A percentile compares a stretch with the other conserved stretches of the same genome.
Evolutionary conservation across 2,329 filamentous ascomycete genomes (phyloP).

Genomic region (Phialophora verrucosa): DNA sequence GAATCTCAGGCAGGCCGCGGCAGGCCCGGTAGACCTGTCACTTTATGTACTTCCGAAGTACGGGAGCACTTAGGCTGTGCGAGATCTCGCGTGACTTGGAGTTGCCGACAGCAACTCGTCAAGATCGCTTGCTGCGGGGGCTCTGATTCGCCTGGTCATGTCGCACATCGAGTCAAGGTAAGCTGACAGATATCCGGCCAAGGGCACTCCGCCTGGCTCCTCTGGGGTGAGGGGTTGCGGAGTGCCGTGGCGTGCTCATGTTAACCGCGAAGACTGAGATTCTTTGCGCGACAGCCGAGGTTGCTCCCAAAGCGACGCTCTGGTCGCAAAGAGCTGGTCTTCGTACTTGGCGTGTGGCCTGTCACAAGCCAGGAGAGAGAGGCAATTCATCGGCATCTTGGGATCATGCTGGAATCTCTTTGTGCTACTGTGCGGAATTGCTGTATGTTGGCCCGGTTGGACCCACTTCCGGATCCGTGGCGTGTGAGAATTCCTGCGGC

Average conservation of each 20-base stretch:
- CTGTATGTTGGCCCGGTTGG: too few species aligned
- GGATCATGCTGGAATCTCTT: too few species aligned
- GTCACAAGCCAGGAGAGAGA: too few species aligned
- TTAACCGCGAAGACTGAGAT: not conserved
- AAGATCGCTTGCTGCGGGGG: not conserved
- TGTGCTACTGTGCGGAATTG: too few species aligned
- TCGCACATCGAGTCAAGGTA: not conserved
- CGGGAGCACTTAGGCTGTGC: not conserved
- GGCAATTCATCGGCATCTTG: too few species aligned
- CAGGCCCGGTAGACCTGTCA: not conserved
- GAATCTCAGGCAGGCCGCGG: not conserved
- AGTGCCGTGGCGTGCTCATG: not conserved
- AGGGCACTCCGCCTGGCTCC: not conserved
- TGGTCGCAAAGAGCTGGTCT: not conserved
- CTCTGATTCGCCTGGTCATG: not conserved
- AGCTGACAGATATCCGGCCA: not conserved
- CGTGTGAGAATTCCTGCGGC: too few species aligned
- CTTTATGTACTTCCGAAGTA: not conserved
- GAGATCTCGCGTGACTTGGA: not conserved
- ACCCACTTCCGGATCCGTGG: too few species aligned
- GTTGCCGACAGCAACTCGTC: not conserved
- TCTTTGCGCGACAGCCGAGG: not conserved
- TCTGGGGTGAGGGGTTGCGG: constrained; percentile 7
- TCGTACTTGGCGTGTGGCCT: not conserved
- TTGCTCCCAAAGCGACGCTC: not conserved